Evolutionary conservation across 75 land plant genomes (phyloP).

Genomic region (Cryptomeria japonica): DNA sequence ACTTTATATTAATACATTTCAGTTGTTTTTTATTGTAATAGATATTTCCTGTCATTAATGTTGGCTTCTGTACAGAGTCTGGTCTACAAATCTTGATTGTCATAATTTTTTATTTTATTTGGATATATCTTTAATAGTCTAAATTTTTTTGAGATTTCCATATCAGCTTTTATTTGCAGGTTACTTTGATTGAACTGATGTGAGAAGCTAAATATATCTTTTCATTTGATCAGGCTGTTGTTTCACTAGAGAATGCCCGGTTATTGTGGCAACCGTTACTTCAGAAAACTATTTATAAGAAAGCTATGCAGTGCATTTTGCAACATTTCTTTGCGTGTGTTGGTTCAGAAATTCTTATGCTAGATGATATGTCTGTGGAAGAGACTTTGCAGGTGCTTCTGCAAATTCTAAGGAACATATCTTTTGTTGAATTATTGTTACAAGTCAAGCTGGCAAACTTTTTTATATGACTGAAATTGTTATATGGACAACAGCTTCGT

Average conservation of each 20-base stretch:
- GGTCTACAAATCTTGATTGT: not conserved
- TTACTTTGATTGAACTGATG: slow-evolving; percentile 4
- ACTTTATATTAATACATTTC: not conserved
- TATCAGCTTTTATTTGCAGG: not conserved
- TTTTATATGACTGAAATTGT: not conserved
- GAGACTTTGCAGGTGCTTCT: slow-evolving; percentile 82
- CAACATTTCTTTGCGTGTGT: slow-evolving; percentile 68
- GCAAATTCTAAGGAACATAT: not conserved
- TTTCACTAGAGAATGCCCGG: slow-evolving; percentile 70
- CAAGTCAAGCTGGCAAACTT: not conserved
- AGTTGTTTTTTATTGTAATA: not conserved
- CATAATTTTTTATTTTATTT: not conserved
- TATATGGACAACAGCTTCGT: slow-evolving; percentile 48
- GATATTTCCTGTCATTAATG: not conserved
- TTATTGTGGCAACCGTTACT: slow-evolving; percentile 83
- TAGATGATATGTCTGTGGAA: slow-evolving; percentile 91
- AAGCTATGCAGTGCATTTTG: slow-evolving; percentile 52
- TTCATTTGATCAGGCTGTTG: slow-evolving; percentile 58
- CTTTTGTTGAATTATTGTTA: not conserved
- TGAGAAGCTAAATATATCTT: not conserved
- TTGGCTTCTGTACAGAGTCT: not conserved
- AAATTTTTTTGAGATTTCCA: not conserved
- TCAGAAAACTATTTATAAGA: slow-evolving; percentile 43
- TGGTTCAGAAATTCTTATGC: slow-evolving; percentile 68
- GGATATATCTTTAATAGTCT: not conserved